Evolutionary conservation across 805 yeast genomes (phyloP), one percentile per base, ranked within the genome.

Genomic region (Myxozyma udenii): DNA sequence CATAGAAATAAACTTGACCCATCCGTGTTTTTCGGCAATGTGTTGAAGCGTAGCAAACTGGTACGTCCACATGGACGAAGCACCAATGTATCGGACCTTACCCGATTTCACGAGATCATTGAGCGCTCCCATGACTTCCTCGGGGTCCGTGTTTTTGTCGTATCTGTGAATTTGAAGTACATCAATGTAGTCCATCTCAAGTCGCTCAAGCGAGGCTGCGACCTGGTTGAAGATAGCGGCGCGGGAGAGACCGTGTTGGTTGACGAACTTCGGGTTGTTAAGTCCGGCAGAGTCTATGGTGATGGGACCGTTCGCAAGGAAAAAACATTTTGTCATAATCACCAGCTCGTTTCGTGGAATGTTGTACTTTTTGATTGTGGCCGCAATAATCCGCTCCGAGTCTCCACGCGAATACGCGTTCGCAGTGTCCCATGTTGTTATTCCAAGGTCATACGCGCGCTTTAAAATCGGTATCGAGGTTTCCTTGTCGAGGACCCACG

Each of bases 1-100:
- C 78, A 80, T 76, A 21, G 77, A 70, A 51, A 83, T 72, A 55
- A 83, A 82, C 62, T 79, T 79, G 55, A 71, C 71, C 83, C 83
- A 82, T 26, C 75, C 75, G 57, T 76, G 56, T 61, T 71, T 73
- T 48, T 81, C 84, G 1, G 87, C 87, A 49, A 73, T 66, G 53
- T 65, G 67, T 61, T 83, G 87, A 61, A 79, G 61, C 33, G 57
- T 55, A 14, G 74, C 79, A 62, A 82, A 81, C 57, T 81, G 79
- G 19, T 68, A 65, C 1, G 82, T 75, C 57, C 70, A 70, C 85
- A 82, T 81, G 1, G 81, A 66, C 0, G 84, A 79, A 1, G 85
- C 85, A 12, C 86, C 86, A 53, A 81, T 73, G 62, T 81, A 81
- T 46, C 84, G 70, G 3, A 72, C 71, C 22, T 67, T 61, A 14